These are phyloP conservation scores for Dictyostelium discoideum DNA, from an alignment of 78 protist species.

Conservation along the genomic window DNA sequence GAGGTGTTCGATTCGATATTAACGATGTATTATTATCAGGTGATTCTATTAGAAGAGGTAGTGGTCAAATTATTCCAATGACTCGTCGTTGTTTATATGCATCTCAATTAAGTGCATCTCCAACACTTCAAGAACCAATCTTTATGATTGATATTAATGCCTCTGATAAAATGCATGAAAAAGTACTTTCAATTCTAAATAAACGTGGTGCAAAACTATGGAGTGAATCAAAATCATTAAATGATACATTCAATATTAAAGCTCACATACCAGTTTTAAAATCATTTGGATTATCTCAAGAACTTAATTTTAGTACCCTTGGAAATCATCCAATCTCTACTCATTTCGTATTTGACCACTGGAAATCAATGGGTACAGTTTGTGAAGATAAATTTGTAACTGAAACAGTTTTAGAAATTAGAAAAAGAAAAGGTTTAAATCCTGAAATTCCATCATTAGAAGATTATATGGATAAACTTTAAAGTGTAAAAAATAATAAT, in stretches of 20 bases:
- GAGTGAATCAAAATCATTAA: neutral
- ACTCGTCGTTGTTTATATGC: conserved; percentile 94
- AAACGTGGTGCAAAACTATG: conserved; percentile 94
- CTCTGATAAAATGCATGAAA: conserved; percentile 88
- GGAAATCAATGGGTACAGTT: neutral
- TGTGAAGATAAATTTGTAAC: neutral
- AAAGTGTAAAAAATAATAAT: neutral
- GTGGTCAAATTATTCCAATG: conserved; percentile 93
- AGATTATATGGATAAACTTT: neutral
- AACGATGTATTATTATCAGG: conserved; percentile 95
- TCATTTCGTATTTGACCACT: neutral
- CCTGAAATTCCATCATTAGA: neutral
- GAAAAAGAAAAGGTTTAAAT: conserved; percentile 7
- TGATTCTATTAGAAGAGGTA: conserved; percentile 98
- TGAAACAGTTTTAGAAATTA: conserved; percentile 89
- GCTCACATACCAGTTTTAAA: conserved; percentile 98
- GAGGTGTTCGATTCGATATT: conserved; percentile 95
- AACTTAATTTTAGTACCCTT: conserved; percentile 16
- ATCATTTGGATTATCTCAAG: conserved; percentile 97
- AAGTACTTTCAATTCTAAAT: conserved; percentile 89
- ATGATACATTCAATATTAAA: conserved; percentile 78
- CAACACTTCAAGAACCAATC: conserved; percentile 96
- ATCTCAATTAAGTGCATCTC: conserved; percentile 88
- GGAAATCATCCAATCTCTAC: neutral
- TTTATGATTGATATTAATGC: conserved; percentile 93